These are phyloP conservation scores for Dactylorhiza incarnata DNA, from an alignment of 106 monocot genomes.

Conservation along the genomic window DNA sequence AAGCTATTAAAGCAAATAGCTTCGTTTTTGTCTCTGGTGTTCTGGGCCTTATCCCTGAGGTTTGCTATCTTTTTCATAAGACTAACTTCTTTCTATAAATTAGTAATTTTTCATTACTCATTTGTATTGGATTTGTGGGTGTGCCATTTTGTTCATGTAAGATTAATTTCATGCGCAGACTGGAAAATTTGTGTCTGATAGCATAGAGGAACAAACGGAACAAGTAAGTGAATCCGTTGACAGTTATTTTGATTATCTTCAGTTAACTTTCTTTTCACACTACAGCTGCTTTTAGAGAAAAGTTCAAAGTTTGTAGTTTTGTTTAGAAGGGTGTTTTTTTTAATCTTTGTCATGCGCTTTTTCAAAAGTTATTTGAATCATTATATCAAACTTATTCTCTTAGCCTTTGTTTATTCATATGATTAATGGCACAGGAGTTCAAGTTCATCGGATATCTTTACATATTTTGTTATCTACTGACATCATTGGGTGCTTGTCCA, in stretches of 20 bases:
- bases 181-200: constrained; percentile 76
- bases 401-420: neutral
- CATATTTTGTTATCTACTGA: neutral
- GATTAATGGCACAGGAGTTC: neutral
- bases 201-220: constrained; percentile 76
- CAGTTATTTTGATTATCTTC: neutral
- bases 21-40: constrained; percentile 91
- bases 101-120: neutral
- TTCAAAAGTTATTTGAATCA: neutral
- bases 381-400: neutral
- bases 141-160: neutral
- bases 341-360: neutral
- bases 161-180: constrained; percentile 39
- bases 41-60: constrained; percentile 91
- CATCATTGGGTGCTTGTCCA: no score
- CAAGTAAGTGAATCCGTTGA: constrained; percentile 33
- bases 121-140: constrained; percentile 2
- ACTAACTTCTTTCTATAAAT: neutral
- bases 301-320: neutral
- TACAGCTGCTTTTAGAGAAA: neutral
- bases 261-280: neutral
- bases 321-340: neutral
- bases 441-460: neutral
- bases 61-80: constrained; percentile 13
- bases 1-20: constrained; percentile 91